Evolutionary conservation across 768 basidiomycete species (phyloP).

Genomic region (Russula compacta): DNA sequence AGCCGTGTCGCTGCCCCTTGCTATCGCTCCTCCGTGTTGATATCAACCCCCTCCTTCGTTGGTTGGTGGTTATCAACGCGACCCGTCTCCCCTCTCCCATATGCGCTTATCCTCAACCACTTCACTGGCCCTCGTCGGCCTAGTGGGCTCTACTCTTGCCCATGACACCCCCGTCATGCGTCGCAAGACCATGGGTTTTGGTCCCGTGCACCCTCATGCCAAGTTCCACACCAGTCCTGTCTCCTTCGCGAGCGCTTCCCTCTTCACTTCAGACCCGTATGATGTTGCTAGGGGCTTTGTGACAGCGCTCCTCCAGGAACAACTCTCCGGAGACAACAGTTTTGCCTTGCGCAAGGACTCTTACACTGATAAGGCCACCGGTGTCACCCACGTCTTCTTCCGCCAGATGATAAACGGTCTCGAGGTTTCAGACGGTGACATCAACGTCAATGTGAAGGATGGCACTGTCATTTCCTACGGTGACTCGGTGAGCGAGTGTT

Average conservation of each 20-base stretch:
- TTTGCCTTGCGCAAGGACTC: conserved; percentile 71
- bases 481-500: conserved; percentile 13
- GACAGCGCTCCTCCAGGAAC: conserved; percentile 35
- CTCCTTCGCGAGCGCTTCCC: conserved; percentile 19
- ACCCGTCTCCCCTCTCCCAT: background rate
- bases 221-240: conserved; percentile 49
- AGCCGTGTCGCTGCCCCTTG: background rate
- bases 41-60: conserved; percentile 8
- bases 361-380: conserved; percentile 78
- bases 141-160: conserved; percentile 16
- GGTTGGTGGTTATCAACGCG: conserved; percentile 2
- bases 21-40: background rate
- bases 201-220: conserved; percentile 68
- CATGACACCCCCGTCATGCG: conserved; percentile 25
- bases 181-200: conserved; percentile 88
- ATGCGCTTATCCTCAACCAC: conserved; percentile 16
- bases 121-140: conserved; percentile 19
- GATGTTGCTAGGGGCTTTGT: conserved; percentile 60
- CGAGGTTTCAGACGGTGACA: conserved; percentile 83
- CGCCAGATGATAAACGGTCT: conserved; percentile 78
- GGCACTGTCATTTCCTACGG: conserved; percentile 8
- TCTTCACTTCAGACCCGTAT: conserved; percentile 36
- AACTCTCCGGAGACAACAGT: conserved; percentile 30
- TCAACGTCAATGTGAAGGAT: conserved; percentile 77
- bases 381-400: conserved; percentile 84